These are phyloP conservation scores for Cladorrhinum sp. DNA, from an alignment of 2,329 filamentous ascomycete species.

Conservation along the genomic window DNA sequence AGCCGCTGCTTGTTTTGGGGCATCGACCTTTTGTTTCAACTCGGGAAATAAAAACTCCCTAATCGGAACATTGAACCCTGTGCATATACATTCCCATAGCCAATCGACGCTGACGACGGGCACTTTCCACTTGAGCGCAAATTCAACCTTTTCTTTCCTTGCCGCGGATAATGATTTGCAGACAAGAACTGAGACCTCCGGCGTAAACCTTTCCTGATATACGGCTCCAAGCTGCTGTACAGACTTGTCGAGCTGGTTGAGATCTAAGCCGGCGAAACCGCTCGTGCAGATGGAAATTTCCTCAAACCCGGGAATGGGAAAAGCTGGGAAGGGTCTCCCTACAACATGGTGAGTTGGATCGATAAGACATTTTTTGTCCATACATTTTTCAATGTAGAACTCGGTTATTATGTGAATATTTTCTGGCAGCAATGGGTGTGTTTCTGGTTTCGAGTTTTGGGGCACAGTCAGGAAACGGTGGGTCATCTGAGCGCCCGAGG, in stretches of 20 bases:
- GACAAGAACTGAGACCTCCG: slow-evolving; percentile 73
- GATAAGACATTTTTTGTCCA: slow-evolving; percentile 71
- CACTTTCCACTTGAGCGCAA: slow-evolving; percentile 71
- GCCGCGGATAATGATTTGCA: slow-evolving; percentile 59
- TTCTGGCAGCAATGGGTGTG: slow-evolving; percentile 41
- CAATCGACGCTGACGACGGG: slow-evolving; percentile 79
- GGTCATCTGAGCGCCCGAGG: slow-evolving; percentile 30
- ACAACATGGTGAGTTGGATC: slow-evolving; percentile 68
- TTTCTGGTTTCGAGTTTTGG: slow-evolving; percentile 46
- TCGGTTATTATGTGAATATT: slow-evolving; percentile 67
- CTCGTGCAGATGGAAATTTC: slow-evolving; percentile 74
- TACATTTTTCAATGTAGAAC: slow-evolving; percentile 88
- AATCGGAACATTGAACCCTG: slow-evolving; percentile 46
- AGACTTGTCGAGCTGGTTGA: slow-evolving; percentile 78
- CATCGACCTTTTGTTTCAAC: slow-evolving; percentile 34
- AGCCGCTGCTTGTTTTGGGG: slow-evolving; percentile 12
- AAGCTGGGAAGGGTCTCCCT: slow-evolving; percentile 70
- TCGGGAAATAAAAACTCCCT: slow-evolving; percentile 48
- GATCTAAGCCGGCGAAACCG: slow-evolving; percentile 78
- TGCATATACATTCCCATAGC: slow-evolving; percentile 78
- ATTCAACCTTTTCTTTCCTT: slow-evolving; percentile 72
- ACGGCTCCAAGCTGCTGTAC: slow-evolving; percentile 73
- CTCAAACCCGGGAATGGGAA: slow-evolving; percentile 68
- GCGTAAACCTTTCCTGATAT: slow-evolving; percentile 75
- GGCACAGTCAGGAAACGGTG: slow-evolving; percentile 55